Conservation (phyloP, 2,329 filamentous ascomycete genomes). For the Diaporthe sp. region DNA sequence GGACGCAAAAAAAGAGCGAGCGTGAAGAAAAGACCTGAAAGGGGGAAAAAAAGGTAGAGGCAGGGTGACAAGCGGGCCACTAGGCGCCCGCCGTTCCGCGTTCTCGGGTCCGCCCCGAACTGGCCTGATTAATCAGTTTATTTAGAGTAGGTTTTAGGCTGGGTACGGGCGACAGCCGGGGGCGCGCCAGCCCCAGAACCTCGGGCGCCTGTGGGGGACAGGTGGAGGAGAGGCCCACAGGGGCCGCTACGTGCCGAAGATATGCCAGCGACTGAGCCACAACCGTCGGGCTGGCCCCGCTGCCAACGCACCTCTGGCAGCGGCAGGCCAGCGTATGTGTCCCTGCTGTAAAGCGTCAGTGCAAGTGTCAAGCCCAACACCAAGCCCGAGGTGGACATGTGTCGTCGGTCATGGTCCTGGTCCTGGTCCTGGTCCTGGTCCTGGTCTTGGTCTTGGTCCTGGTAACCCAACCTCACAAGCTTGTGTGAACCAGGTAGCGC, state of each 20-base stretch:
- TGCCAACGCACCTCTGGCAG: slow-evolving; percentile 1
- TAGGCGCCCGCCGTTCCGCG: slow-evolving; percentile 24
- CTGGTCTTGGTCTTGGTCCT: neutral
- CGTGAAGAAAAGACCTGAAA: neutral
- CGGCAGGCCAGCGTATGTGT: neutral
- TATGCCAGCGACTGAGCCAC: slow-evolving; percentile 30
- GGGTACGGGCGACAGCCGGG: neutral
- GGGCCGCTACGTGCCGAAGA: slow-evolving; percentile 25
- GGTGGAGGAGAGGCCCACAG: neutral
- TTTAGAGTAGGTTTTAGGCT: neutral
- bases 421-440: neutral
- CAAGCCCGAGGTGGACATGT: neutral
- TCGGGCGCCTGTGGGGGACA: slow-evolving; percentile 12
- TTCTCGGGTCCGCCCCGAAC: slow-evolving; percentile 29
- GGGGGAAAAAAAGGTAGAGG: neutral
- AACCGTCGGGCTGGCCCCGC: slow-evolving; percentile 19
- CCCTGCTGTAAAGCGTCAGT: neutral
- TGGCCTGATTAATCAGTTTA: slow-evolving; percentile 24
- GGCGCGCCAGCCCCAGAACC: neutral
- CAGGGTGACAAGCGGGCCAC: slow-evolving; percentile 13
- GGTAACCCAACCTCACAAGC: neutral
- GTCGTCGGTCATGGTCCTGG: neutral
- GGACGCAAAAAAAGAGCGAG: neutral
- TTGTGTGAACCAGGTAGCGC: neutral
- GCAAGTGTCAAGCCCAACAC: neutral